Conservation (phyloP, 1,139 yeast genomes). For the Pichia sp. region DNA sequence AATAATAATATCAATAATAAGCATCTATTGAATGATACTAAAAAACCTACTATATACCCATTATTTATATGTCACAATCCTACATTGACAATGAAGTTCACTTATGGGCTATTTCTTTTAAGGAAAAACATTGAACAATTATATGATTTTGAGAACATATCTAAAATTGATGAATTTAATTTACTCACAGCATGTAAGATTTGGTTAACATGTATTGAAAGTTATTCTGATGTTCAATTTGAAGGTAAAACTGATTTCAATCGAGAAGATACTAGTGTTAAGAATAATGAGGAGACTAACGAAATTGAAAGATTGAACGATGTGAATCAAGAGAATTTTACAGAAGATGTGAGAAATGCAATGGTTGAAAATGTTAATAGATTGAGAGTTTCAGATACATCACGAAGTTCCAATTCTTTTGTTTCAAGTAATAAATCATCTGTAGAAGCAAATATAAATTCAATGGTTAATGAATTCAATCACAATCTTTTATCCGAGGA, state of each 20-base stretch:
- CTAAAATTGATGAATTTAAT: conserved; percentile 25
- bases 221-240: conserved; percentile 11
- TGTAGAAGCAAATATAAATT: conserved; percentile 6
- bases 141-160: conserved; percentile 29
- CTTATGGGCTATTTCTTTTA: conserved; percentile 43
- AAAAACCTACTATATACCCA: conserved; percentile 30
- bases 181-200: conserved; percentile 28
- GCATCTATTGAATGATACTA: no score
- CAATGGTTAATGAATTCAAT: conserved; percentile 16
- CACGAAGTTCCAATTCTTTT: no score
- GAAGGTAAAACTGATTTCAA: not conserved
- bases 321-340: no score
- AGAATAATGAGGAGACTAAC: not conserved
- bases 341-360: not conserved
- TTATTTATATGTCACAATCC: conserved; percentile 42
- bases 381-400: no score
- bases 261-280: not conserved
- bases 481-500: conserved; percentile 20
- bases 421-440: not conserved
- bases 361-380: not conserved
- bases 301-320: not conserved
- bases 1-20: not conserved
- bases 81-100: conserved; percentile 37
- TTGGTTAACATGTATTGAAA: conserved; percentile 25
- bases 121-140: conserved; percentile 46